phyloP scores from a whole-genome alignment of 2,329 filamentous ascomycete genomes.

The Tympanopsis confertula region DNA sequence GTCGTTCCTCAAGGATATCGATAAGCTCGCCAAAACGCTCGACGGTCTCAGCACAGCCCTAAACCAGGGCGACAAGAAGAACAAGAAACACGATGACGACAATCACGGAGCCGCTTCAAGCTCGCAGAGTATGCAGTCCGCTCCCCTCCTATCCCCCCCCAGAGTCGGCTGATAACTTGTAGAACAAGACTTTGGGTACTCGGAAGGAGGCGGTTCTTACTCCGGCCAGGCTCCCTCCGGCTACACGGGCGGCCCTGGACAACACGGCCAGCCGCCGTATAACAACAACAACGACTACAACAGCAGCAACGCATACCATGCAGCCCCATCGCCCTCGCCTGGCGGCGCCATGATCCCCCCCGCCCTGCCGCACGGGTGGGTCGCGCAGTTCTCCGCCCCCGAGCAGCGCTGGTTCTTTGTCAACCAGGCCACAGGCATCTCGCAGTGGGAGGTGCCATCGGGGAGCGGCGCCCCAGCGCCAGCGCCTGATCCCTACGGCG shows the following conservation, averaged over 20 bases:
- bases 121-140: too few species aligned
- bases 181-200: too few species aligned
- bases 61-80: background rate
- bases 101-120: background rate
- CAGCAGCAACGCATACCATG: background rate
- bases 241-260: background rate
- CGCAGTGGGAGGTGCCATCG: background rate
- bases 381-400: background rate
- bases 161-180: background rate
- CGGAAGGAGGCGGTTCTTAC: background rate
- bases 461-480: background rate
- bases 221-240: background rate
- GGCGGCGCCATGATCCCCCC: too few species aligned
- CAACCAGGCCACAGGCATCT: background rate
- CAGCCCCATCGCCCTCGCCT: background rate
- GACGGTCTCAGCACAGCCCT: background rate
- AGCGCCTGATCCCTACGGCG: too few species aligned
- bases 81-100: background rate
- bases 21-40: background rate
- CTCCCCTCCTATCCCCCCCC: too few species aligned
- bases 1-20: background rate
- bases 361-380: background rate
- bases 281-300: too few species aligned
- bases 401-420: background rate
- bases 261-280: background rate